phyloP scores from a whole-genome alignment of 2,329 filamentous ascomycete species.

The Penicillium italicum region DNA sequence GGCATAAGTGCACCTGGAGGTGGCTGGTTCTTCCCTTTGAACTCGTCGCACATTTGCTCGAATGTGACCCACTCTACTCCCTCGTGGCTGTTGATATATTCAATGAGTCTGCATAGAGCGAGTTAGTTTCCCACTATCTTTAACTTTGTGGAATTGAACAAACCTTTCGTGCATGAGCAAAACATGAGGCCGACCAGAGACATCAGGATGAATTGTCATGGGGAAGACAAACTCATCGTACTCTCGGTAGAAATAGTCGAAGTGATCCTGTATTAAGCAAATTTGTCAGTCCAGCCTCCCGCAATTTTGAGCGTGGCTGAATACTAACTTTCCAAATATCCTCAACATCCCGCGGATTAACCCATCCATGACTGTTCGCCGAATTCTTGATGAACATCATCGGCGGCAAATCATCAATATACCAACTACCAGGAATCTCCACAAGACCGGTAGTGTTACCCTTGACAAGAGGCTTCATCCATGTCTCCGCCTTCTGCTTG shows the following conservation, averaged over 20 bases:
- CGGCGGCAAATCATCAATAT: slow-evolving; percentile 44
- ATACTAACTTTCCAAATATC: slow-evolving; percentile 48
- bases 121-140: neutral
- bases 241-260: slow-evolving; percentile 68
- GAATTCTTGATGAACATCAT: slow-evolving; percentile 47
- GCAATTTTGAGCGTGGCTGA: accelerated
- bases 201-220: slow-evolving; percentile 72
- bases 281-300: neutral
- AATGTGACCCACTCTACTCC: slow-evolving; percentile 29
- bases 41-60: slow-evolving; percentile 26
- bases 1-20: slow-evolving; percentile 22
- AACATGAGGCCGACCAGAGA: slow-evolving; percentile 68
- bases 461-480: slow-evolving; percentile 47
- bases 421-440: slow-evolving; percentile 46
- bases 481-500: slow-evolving; percentile 37
- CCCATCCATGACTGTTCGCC: slow-evolving; percentile 55
- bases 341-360: slow-evolving; percentile 56
- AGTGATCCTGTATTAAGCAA: slow-evolving; percentile 48
- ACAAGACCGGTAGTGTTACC: slow-evolving; percentile 34
- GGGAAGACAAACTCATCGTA: slow-evolving; percentile 75
- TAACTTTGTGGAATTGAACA: neutral
- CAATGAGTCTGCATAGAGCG: slow-evolving; percentile 19
- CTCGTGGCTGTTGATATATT: slow-evolving; percentile 29
- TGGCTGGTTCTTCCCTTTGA: slow-evolving; percentile 24
- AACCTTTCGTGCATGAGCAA: slow-evolving; percentile 69